Percentiles rank a stretch among this genome's conserved stretches.
phyloP scores from a whole-genome alignment of 345 rosid species.

The Balakata baccata region DNA sequence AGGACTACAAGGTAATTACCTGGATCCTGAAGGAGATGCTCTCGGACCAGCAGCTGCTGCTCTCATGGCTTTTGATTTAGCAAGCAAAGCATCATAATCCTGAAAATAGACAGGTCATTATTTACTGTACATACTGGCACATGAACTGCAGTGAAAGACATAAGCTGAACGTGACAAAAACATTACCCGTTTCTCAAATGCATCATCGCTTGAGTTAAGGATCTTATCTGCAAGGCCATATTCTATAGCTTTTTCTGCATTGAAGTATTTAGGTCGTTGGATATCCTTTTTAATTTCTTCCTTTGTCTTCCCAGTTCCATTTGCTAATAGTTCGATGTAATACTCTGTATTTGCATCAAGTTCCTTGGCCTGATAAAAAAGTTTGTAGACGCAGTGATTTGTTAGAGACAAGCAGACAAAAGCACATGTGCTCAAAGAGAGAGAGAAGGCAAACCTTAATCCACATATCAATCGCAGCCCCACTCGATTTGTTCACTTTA shows the following conservation, averaged over 20 bases:
- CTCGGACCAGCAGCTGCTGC: constrained; percentile 55
- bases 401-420: constrained; percentile 12
- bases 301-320: constrained; percentile 72
- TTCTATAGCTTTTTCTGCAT: constrained; percentile 68
- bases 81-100: constrained; percentile 68
- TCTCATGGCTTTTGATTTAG: constrained; percentile 59
- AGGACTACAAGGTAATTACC: constrained; percentile 33
- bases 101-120: constrained; percentile 29
- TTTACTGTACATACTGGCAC: not conserved
- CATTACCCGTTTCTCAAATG: constrained; percentile 62
- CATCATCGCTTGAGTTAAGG: constrained; percentile 47
- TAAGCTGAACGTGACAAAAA: constrained; percentile 1
- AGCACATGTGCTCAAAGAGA: not conserved
- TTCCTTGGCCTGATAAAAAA: constrained; percentile 62
- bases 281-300: constrained; percentile 73
- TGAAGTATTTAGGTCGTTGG: constrained; percentile 64
- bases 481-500: constrained; percentile 66
- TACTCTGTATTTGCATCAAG: constrained; percentile 64
- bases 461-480: constrained; percentile 83
- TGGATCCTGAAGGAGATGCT: constrained; percentile 54
- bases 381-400: not conserved
- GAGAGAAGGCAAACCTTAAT: constrained; percentile 47
- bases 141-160: constrained; percentile 13
- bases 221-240: constrained; percentile 88
- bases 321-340: constrained; percentile 64